phyloP scores from a whole-genome alignment of 768 basidiomycete genomes.

The Lenzites betulinus region DNA sequence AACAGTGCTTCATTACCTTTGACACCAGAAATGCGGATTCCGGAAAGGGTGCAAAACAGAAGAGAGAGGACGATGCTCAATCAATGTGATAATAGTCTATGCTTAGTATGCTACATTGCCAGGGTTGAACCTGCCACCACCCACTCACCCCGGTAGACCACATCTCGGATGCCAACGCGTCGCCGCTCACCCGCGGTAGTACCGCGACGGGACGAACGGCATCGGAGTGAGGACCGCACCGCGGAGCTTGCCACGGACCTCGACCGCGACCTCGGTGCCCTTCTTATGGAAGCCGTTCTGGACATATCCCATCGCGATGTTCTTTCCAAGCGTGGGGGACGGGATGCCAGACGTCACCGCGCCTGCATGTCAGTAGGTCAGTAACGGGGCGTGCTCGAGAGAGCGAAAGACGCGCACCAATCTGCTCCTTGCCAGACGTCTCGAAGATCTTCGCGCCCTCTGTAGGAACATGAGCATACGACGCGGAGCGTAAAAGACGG shows the following conservation, averaged over 20 bases:
- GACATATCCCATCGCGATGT: conserved; percentile 97
- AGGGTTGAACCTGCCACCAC: background rate
- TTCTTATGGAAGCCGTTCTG: conserved; percentile 84
- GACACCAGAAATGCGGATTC: no score
- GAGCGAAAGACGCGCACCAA: conserved; percentile 52
- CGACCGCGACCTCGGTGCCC: conserved; percentile 81
- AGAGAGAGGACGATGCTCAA: no score
- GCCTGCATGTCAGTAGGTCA: conserved; percentile 50
- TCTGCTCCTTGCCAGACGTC: conserved; percentile 51
- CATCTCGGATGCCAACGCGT: no score
- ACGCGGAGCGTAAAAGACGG: conserved; percentile 31
- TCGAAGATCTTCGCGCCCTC: conserved; percentile 80
- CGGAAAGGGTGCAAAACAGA: background rate
- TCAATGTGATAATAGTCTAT: background rate
- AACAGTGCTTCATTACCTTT: no score
- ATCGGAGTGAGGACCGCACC: conserved; percentile 75
- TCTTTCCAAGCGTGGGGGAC: conserved; percentile 83
- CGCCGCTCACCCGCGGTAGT: conserved; percentile 63
- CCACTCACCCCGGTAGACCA: no score
- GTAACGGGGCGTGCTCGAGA: background rate
- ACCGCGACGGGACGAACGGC: conserved; percentile 87
- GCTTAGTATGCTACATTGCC: background rate
- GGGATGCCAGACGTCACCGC: conserved; percentile 93
- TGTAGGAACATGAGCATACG: conserved; percentile 30
- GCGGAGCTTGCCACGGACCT: conserved; percentile 80